phyloP scores from a whole-genome alignment of 306 rosid genomes.

The Ziziphus jujuba region DNA sequence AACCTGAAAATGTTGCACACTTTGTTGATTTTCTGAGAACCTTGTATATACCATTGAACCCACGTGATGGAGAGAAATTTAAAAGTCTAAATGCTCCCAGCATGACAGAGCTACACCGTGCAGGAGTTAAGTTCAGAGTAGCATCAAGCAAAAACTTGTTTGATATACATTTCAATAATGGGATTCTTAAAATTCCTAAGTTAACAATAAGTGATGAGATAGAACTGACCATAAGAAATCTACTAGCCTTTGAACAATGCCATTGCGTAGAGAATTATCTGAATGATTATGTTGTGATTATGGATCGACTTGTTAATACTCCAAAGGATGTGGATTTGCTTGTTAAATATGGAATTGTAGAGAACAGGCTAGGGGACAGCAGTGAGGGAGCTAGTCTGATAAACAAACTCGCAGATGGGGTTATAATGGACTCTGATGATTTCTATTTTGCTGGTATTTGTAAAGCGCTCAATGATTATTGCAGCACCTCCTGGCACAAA shows the following conservation, averaged over 20 bases:
- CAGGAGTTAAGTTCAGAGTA: too few species aligned
- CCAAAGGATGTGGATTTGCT: conserved; percentile 15
- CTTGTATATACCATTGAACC: conserved; percentile 21
- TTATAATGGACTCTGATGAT: neutral
- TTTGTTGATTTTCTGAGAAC: conserved; percentile 40
- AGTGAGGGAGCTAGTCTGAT: neutral
- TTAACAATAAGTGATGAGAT: too few species aligned
- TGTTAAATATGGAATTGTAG: conserved; percentile 6
- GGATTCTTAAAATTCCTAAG: too few species aligned
- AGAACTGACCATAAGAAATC: too few species aligned
- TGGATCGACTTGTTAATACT: conserved; percentile 12
- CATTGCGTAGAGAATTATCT: too few species aligned
- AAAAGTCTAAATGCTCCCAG: too few species aligned
- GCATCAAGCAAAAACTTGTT: too few species aligned
- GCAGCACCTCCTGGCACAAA: neutral
- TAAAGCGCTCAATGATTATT: neutral
- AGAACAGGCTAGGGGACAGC: neutral
- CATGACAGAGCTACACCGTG: too few species aligned
- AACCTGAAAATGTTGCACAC: conserved; percentile 16
- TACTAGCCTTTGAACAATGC: too few species aligned
- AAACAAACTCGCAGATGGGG: neutral
- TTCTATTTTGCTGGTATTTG: neutral
- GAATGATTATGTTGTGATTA: too few species aligned
- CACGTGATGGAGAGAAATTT: too few species aligned
- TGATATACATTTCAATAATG: too few species aligned